Evolutionary conservation across 2,329 filamentous ascomycete genomes (phyloP).

Genomic region (Ophiostoma montium): DNA sequence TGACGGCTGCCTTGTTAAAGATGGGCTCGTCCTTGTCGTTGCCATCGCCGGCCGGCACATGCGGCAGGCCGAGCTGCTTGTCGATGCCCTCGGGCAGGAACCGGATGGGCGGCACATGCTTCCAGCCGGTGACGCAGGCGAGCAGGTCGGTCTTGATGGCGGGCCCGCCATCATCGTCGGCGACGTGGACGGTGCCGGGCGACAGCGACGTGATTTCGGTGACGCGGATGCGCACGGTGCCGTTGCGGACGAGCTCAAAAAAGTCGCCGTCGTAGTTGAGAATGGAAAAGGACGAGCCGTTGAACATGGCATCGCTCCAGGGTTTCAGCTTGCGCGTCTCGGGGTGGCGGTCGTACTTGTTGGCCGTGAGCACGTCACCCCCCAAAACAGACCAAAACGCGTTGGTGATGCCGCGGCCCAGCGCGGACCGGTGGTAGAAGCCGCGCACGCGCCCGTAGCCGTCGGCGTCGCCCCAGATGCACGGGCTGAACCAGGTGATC

Average conservation of each 20-base stretch:
- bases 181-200: constrained; percentile 33
- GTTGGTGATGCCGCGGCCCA: constrained; percentile 41
- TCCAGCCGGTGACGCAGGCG: constrained; percentile 46
- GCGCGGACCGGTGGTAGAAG: constrained; percentile 41
- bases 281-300: constrained; percentile 41
- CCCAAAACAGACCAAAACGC: constrained; percentile 44
- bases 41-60: constrained; percentile 15
- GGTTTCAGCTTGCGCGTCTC: constrained; percentile 40
- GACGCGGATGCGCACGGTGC: constrained; percentile 37
- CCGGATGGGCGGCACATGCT: constrained; percentile 34
- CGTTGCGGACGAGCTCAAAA: constrained; percentile 38
- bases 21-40: constrained; percentile 16
- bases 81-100: constrained; percentile 36
- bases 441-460: constrained; percentile 39
- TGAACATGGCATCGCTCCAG: constrained; percentile 36
- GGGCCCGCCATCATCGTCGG: constrained; percentile 33
- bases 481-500: constrained; percentile 62
- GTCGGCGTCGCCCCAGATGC: constrained; percentile 53
- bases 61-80: constrained; percentile 34
- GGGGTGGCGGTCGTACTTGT: constrained; percentile 39
- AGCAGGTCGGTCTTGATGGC: constrained; percentile 35
- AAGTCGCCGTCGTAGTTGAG: constrained; percentile 45
- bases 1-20: constrained; percentile 25
- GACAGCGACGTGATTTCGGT: constrained; percentile 35
- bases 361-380: constrained; percentile 38